Percentiles rank a stretch among this genome's conserved stretches.
phyloP scores from a whole-genome alignment of 345 rosid species.

The Brassica rapa region DNA sequence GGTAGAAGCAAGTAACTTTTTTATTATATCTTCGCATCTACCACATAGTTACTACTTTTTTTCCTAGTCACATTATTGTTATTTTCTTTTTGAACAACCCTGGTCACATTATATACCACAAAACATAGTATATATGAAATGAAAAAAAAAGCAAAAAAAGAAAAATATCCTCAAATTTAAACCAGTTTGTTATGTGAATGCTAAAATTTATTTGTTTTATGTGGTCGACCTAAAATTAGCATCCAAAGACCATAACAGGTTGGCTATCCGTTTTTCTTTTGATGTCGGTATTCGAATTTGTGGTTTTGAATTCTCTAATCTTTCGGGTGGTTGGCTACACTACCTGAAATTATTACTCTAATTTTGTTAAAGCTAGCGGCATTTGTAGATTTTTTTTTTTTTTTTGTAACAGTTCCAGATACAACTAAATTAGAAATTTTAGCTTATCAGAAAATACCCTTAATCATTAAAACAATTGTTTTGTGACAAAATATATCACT shows the following conservation, averaged over 20 bases:
- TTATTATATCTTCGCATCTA: slow-evolving; percentile 9
- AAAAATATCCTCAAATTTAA: neutral
- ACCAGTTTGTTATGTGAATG: neutral
- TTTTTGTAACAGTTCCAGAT: too few species aligned
- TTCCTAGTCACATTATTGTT: neutral
- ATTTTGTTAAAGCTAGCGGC: neutral
- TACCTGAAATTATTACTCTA: neutral
- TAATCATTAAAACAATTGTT: neutral
- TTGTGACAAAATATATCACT: neutral
- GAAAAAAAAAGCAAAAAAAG: neutral
- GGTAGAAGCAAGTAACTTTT: neutral
- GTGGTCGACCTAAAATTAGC: neutral
- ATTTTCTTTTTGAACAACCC: too few species aligned
- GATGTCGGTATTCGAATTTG: slow-evolving; percentile 7
- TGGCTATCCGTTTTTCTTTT: neutral
- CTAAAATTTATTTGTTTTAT: neutral
- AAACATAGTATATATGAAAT: neutral
- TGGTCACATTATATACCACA: neutral
- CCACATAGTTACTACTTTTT: neutral
- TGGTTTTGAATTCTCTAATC: neutral
- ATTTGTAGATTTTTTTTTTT: neutral
- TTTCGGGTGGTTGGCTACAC: neutral
- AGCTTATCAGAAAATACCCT: neutral
- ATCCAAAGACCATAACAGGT: neutral
- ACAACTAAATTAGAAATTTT: too few species aligned